phyloP scores from a whole-genome alignment of 345 rosid genomes.

The Luvunga scandens region DNA sequence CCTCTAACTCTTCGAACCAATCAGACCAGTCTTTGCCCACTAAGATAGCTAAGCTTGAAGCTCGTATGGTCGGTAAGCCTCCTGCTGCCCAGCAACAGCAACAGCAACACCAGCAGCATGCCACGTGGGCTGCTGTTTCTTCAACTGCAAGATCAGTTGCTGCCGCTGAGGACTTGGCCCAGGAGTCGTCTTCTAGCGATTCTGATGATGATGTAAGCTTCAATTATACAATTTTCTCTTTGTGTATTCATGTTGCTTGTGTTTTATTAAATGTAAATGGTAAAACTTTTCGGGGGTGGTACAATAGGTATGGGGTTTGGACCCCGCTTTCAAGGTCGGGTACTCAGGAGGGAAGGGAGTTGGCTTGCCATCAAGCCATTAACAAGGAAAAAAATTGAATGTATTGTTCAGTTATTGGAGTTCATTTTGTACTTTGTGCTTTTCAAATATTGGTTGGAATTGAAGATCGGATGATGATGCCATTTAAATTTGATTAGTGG shows the following conservation, averaged over 20 bases:
- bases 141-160: conserved; percentile 41
- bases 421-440: neutral
- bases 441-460: neutral
- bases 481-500: no score
- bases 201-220: conserved; percentile 76
- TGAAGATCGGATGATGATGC: neutral
- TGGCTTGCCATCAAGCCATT: no score
- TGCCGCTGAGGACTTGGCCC: conserved; percentile 42
- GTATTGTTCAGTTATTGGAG: neutral
- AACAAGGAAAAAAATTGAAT: neutral
- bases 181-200: conserved; percentile 68
- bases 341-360: no score
- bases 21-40: conserved; percentile 93
- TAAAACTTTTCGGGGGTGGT: no score
- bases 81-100: conserved; percentile 36
- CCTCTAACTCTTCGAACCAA: conserved; percentile 94
- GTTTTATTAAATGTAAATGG: neutral
- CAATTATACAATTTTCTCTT: neutral
- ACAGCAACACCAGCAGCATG: conserved; percentile 40
- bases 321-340: no score
- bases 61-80: conserved; percentile 90
- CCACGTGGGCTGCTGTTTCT: conserved; percentile 58
- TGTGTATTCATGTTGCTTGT: neutral
- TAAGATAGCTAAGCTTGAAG: conserved; percentile 98
- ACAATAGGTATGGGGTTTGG: no score